These are phyloP conservation scores for Ceratocystiopsis minuta DNA, from an alignment of 2,329 filamentous ascomycete species.

Conservation along the genomic window DNA sequence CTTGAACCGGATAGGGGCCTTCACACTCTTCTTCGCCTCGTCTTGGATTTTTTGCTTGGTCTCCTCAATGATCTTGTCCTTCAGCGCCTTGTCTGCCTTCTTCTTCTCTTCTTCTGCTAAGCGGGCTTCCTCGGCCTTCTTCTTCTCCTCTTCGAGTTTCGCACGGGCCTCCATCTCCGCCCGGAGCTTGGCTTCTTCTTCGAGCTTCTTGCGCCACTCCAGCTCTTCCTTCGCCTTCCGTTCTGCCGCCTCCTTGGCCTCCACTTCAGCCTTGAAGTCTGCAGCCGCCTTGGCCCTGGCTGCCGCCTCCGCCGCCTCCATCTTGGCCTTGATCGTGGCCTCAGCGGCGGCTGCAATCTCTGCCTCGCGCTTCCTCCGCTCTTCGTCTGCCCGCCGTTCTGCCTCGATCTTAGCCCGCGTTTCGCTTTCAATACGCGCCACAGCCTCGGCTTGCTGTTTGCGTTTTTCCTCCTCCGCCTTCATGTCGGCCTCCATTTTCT, in stretches of 20 bases:
- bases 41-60: slow-evolving; percentile 27
- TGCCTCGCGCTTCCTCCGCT: slow-evolving; percentile 23
- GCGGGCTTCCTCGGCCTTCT: slow-evolving; percentile 24
- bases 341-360: slow-evolving; percentile 27
- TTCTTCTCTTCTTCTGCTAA: slow-evolving; percentile 31
- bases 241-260: slow-evolving; percentile 15
- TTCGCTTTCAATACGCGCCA: slow-evolving; percentile 17
- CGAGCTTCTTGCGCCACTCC: slow-evolving; percentile 27
- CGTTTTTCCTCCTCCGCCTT: slow-evolving; percentile 20
- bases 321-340: slow-evolving; percentile 17
- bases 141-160: slow-evolving; percentile 28
- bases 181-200: slow-evolving; percentile 24
- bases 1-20: slow-evolving; percentile 72
- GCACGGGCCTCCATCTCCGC: slow-evolving; percentile 24
- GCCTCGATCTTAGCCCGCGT: slow-evolving; percentile 21
- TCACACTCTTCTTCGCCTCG: slow-evolving; percentile 33
- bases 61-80: slow-evolving; percentile 28
- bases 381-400: slow-evolving; percentile 23
- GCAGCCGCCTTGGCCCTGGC: slow-evolving; percentile 23
- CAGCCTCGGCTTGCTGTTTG: slow-evolving; percentile 16
- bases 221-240: slow-evolving; percentile 17
- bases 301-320: slow-evolving; percentile 27
- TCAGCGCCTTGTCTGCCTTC: slow-evolving; percentile 37
- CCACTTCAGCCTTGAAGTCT: slow-evolving; percentile 18
- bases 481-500: slow-evolving; percentile 21